Evolutionary conservation across 148 eudicot genomes (phyloP), one percentile per base, ranked within the genome.

Genomic region (Vaccinium vitisidaea): DNA sequence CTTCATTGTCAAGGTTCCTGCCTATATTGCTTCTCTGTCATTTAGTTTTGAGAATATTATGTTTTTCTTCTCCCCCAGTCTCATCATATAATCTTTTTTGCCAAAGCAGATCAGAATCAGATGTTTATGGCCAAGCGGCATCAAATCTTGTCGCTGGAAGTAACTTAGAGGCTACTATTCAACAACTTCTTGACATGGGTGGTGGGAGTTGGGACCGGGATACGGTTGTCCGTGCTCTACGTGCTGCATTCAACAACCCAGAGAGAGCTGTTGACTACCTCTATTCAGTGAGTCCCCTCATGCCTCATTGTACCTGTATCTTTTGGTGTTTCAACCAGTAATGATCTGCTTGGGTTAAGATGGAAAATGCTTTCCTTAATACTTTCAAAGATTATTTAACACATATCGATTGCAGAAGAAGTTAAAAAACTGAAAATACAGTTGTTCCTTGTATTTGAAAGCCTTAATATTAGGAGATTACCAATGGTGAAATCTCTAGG

Each of bases 171-270:
- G 53, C 81, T 70, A 90, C 95, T 14, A 79, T 95, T 61, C 98
- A 95, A 80, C 93, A 93, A 71, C 93, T 95, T 88, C 91, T 95
- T 85, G 98, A 95, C 76, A 95, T 95, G 97, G 98, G 98, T 65
- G 98, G 97, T 58, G 98, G 98, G 82, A 93, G 92, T 83, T 95
- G 98, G 98, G 95, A 94, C 65, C 85, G 98, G 86, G 97, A 95
- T 83, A 94, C 93, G 75, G 95, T 95, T 88, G 86, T 92, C 54
- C 94, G 94, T 49, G 98, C 98, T 32, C 85, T 94, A 71, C 94
- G 95, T 78, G 98, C 98, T 80, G 98, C 98, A 14, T 95, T 71
- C 80, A 95, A 95, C 86, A 95, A 95, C 86, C 98, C 98, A 55
- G 98, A 95, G 87, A 94, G 97, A 88, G 98, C 98, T 81, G 95